Base-by-base conservation (phyloP, 768 basidiomycete species). In the Hydnomerulius pinastri region DNA sequence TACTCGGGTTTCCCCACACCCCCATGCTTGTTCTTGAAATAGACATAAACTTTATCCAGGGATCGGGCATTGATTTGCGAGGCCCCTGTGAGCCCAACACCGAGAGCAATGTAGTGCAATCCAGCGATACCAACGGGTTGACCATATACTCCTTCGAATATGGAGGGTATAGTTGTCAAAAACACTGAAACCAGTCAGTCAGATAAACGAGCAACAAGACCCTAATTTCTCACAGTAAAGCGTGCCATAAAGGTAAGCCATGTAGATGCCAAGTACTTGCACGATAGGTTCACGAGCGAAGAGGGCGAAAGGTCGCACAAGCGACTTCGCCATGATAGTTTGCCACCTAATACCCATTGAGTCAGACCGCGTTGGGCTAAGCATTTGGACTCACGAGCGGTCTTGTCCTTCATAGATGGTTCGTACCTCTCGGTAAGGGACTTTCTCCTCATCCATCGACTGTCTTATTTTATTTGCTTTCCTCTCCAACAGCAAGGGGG, bases 101-200 rank as follows among this genome's bases (percentile, higher is more conserved):
- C 88, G 5, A 91, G 74, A 0, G 88, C 78, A 49, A 91, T 71
- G 56, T 90, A 93, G 58, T 90, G 74, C 25, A 90, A 64, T 0
- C 87, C 85, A 0, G 80, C 74, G 42, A 85, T 82, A 4, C 87
- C 85, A 9, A 77, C 65, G 0, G 61, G 52, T 61, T 87, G 67
- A 30, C 75, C 66, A 58, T 91, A 92, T 1, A 75, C 63, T 4
- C 69, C 66, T 44, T 72, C 64, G 56, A 82, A 89, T 37, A 87
- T 85, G 0, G 65, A 55, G 0, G 87, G 81, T 24, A 89, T 78
- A 0, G 79, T 85, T 1, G 85, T 85, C 27, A 89, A 67, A 61
- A 85, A 84, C 20, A 88, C 86, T 89, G 48, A 4, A n/a, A 48
- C 47, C 27, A 17, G 23, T 47, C 15, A 56, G 33, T 27, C 11